Evolutionary conservation across 2,329 filamentous ascomycete genomes (phyloP), one percentile per base, ranked within the genome.

Genomic region (Penicillium janthinellum): DNA sequence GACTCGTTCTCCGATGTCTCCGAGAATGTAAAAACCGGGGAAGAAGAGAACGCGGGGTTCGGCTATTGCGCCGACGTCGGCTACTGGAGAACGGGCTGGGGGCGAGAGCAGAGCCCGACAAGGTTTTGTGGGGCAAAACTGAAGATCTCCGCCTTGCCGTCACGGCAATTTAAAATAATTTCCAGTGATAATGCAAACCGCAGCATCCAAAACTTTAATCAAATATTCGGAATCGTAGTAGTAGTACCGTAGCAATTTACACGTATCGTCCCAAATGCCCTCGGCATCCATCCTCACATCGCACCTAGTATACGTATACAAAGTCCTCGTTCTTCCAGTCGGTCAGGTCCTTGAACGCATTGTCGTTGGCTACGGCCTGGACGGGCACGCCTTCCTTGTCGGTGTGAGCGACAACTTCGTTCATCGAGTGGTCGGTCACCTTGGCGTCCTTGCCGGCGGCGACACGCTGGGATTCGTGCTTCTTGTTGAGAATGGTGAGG

Each of bases 251-350:
- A 38, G 12, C 25, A 39, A 14, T 20, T 52, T 52, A 34, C 31
- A 22, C n/a, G 10, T 31, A 20, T 5, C 11, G 15, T 31, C 35
- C 49, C 20, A 8, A 50, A 31, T 37, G 17, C n/a, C 48, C 1
- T 35, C n/a, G 11, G 15, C 8, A 25, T 37, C 14, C 8, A 25
- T 37, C 20, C 14, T n/a, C 11, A 22, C 11, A n/a, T 52, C 5
- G 15, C 8, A n/a, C 28, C 63, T 69, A 83, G 53, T 78, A 85
- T 2, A 88, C 79, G 71, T 85, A 88, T 6, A 88, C 79, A 66
- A 88, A 88, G 61, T 88, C 85, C 67, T 88, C 85, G 62, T 88
- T 88, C 72, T 83, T 77, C 66, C 84, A 71, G 69, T 88, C 86
- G 15, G 85, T 88, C 17, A 83, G 72, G 68, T 89, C 86, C 52